phyloP scores from a whole-genome alignment of 495 filamentous ascomycete genomes.

The Xylaria intraflava region DNA sequence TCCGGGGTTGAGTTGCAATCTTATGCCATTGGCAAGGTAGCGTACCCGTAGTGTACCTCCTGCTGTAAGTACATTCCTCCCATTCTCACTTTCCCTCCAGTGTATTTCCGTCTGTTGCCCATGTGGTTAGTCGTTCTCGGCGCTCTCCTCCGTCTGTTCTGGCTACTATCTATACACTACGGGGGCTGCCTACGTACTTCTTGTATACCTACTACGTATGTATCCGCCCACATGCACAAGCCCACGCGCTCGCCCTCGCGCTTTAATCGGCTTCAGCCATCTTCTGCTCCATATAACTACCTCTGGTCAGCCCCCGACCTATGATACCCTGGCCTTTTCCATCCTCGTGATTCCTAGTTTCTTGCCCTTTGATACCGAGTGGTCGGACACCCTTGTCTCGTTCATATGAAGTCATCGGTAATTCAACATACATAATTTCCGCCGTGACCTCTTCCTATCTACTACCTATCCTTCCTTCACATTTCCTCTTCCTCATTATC shows the following conservation, averaged over 20 bases:
- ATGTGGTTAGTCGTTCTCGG: not conserved
- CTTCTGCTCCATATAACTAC: not conserved
- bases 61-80: not conserved
- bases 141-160: not conserved
- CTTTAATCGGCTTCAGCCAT: not conserved
- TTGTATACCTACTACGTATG: slow-evolving; percentile 1
- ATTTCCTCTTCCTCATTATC: not conserved
- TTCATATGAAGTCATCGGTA: not conserved
- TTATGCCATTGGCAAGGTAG: too few species aligned
- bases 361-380: not conserved
- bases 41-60: too few species aligned
- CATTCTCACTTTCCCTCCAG: not conserved
- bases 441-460: too few species aligned
- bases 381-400: not conserved
- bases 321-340: not conserved
- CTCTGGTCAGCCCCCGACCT: not conserved
- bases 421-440: not conserved
- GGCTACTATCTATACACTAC: too few species aligned
- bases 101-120: not conserved
- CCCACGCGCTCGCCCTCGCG: slow-evolving; percentile 6
- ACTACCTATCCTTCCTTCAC: not conserved
- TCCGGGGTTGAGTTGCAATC: not conserved
- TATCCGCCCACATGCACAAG: not conserved
- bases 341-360: not conserved
- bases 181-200: too few species aligned